Conservation (phyloP, 2,329 filamentous ascomycete genomes). For the Fusarium aywerte region DNA sequence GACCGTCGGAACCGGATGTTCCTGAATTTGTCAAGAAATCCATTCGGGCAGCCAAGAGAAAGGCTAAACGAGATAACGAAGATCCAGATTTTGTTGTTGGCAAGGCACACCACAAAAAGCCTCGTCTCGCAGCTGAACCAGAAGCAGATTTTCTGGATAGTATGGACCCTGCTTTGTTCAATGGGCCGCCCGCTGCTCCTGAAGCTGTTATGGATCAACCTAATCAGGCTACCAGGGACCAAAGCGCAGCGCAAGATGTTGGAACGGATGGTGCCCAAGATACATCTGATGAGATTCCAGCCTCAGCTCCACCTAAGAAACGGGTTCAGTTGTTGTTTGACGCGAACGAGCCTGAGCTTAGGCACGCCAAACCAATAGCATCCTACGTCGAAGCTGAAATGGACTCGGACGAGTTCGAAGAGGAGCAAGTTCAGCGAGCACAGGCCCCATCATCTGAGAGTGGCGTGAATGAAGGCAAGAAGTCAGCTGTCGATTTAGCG, state of each 20-base stretch:
- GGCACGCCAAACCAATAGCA: slow-evolving; percentile 63
- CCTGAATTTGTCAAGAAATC: slow-evolving; percentile 67
- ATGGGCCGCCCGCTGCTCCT: slow-evolving; percentile 26
- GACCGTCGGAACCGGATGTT: slow-evolving; percentile 58
- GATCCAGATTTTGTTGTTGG: slow-evolving; percentile 64
- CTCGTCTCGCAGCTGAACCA: slow-evolving; percentile 44
- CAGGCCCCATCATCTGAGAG: slow-evolving; percentile 12
- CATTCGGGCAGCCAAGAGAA: slow-evolving; percentile 63
- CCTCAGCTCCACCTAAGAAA: slow-evolving; percentile 31
- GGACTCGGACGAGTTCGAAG: slow-evolving; percentile 56
- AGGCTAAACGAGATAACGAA: slow-evolving; percentile 63
- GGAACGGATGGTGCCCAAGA: slow-evolving; percentile 18
- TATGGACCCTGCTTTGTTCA: slow-evolving; percentile 66
- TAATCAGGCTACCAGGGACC: slow-evolving; percentile 30
- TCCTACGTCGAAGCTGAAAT: slow-evolving; percentile 64
- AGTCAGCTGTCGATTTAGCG: slow-evolving; percentile 55
- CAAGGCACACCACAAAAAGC: slow-evolving; percentile 58
- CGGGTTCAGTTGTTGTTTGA: slow-evolving; percentile 49
- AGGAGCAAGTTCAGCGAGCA: slow-evolving; percentile 51
- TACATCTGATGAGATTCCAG: slow-evolving; percentile 12
- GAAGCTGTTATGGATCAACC: slow-evolving; percentile 38
- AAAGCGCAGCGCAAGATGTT: slow-evolving; percentile 23
- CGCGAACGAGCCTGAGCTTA: slow-evolving; percentile 60
- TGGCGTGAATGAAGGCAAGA: slow-evolving; percentile 2
- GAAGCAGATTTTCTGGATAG: slow-evolving; percentile 52